A percentile compares a stretch with the other conserved stretches of the same genome.
Conservation (phyloP, 2,329 filamentous ascomycete genomes). For the Monosporascus sp. region DNA sequence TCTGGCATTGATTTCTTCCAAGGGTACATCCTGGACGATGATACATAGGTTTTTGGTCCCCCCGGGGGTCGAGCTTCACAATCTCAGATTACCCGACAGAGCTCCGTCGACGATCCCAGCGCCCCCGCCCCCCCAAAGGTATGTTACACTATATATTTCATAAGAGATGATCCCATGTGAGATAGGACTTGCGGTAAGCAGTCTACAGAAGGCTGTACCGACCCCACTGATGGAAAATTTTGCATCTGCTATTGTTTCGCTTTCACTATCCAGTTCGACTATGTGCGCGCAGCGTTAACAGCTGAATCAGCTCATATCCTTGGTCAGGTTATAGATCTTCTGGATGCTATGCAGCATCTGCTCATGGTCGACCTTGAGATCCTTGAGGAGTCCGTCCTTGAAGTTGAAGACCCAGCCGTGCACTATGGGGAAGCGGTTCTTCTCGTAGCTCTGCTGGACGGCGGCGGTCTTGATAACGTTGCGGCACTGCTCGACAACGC, state of each 20-base stretch:
- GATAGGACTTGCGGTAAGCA: too few relatives aligned
- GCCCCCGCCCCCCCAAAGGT: too few relatives aligned
- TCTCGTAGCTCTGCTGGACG: constrained; percentile 65
- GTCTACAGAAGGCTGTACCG: too few relatives aligned
- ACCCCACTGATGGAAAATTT: not conserved
- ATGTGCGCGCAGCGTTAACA: too few relatives aligned
- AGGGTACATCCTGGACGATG: too few relatives aligned
- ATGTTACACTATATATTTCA: too few relatives aligned
- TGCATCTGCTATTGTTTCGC: not conserved
- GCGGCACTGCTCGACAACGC: constrained; percentile 72
- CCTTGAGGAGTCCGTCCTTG: constrained; percentile 60
- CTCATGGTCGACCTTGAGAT: constrained; percentile 59
- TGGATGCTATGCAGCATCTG: constrained; percentile 50
- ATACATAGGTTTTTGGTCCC: too few relatives aligned
- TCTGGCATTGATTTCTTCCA: too few relatives aligned
- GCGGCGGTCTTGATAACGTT: constrained; percentile 74
- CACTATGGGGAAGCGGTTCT: constrained; percentile 62
- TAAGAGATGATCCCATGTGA: too few relatives aligned
- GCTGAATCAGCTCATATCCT: constrained; percentile 4
- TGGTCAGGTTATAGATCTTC: constrained; percentile 57
- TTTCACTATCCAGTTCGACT: not conserved
- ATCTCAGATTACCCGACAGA: too few relatives aligned
- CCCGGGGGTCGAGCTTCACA: too few relatives aligned
- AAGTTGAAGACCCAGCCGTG: constrained; percentile 73
- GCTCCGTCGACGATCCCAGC: too few relatives aligned